These are phyloP conservation scores for Ceratocystis ficicola DNA, from an alignment of 2,329 filamentous ascomycete species.

Conservation along the genomic window DNA sequence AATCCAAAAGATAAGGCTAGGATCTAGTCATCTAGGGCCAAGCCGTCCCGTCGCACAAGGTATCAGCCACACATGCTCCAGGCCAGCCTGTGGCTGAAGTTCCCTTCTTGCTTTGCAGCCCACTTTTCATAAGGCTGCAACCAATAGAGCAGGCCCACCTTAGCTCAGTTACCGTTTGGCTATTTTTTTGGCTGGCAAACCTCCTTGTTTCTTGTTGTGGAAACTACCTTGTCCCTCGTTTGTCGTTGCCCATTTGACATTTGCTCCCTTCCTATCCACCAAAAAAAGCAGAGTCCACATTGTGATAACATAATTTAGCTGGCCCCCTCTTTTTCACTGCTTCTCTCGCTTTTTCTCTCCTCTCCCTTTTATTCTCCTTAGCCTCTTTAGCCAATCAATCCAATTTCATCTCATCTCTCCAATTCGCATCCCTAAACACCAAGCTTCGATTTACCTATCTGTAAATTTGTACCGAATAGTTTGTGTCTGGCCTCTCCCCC, in stretches of 20 bases:
- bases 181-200: not conserved
- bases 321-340: constrained; percentile 5
- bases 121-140: not conserved
- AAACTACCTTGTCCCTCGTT: constrained; percentile 7
- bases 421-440: not conserved
- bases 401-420: not conserved
- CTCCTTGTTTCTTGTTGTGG: constrained; percentile 6
- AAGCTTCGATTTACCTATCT: not conserved
- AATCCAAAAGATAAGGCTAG: not conserved
- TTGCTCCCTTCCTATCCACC: not conserved
- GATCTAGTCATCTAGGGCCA: not conserved
- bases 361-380: not conserved
- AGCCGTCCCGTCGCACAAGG: not conserved
- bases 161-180: not conserved
- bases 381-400: not conserved
- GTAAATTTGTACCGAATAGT: not conserved
- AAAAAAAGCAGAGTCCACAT: not conserved
- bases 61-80: not conserved
- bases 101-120: not conserved
- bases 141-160: not conserved
- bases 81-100: not conserved
- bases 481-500: constrained; percentile 2
- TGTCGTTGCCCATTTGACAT: constrained; percentile 2
- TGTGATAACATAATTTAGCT: not conserved
- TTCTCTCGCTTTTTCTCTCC: constrained; percentile 8